phyloP scores from a whole-genome alignment of 306 rosid genomes.

The Bauhinia variegata region DNA sequence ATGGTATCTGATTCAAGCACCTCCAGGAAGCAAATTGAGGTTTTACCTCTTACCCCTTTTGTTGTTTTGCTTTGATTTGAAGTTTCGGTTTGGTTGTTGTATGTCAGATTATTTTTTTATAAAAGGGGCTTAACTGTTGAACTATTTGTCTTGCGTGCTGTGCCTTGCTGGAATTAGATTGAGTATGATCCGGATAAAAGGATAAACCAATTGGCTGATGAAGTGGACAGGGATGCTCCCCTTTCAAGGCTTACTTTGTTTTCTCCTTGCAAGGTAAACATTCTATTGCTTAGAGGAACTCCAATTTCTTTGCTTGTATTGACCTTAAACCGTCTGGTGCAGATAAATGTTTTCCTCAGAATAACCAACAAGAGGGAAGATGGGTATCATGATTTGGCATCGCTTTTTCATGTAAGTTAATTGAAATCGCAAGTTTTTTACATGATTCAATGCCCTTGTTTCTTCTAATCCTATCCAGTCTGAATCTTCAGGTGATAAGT shows the following conservation, averaged over 20 bases:
- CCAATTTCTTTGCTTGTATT: conserved; percentile 28
- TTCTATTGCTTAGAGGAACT: conserved; percentile 29
- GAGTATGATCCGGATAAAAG: conserved; percentile 80
- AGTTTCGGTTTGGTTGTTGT: conserved; percentile 28
- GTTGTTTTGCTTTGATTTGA: conserved; percentile 20
- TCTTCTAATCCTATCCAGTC: conserved; percentile 18
- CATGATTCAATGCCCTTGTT: conserved; percentile 29
- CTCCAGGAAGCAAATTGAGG: conserved; percentile 70
- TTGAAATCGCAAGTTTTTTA: conserved; percentile 1
- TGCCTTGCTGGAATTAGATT: conserved; percentile 58
- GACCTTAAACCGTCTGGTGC: conserved; percentile 27
- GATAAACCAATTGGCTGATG: conserved; percentile 80
- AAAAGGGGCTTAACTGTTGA: neutral
- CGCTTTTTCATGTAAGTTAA: conserved; percentile 86
- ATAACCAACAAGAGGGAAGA: conserved; percentile 90
- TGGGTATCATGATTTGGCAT: conserved; percentile 98
- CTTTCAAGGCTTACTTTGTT: conserved; percentile 88
- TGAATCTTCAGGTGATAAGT: conserved; percentile 75
- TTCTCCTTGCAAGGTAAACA: conserved; percentile 93
- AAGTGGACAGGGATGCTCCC: conserved; percentile 67
- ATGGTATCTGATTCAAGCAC: conserved; percentile 59
- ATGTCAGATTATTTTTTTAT: neutral
- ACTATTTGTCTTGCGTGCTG: neutral
- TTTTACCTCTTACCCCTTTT: conserved; percentile 29
- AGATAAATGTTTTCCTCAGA: conserved; percentile 89